Percentiles rank a stretch among this genome's conserved stretches.
Conservation (phyloP, 257 asterid genomes). For the Buddleja alternifolia region DNA sequence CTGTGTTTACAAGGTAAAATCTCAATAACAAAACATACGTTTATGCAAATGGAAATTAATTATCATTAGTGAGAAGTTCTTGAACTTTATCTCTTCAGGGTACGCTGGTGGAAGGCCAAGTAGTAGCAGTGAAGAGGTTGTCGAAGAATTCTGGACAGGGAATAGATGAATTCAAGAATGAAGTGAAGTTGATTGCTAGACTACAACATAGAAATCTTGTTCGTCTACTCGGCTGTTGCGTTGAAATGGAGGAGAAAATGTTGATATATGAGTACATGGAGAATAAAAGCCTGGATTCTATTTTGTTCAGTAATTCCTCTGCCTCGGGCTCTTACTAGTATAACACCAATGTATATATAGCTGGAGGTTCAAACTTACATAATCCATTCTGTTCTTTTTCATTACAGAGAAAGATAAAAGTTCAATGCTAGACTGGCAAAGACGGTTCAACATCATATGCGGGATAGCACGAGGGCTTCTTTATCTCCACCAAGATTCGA, state of each 20-base stretch:
- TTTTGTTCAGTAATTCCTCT: conserved; percentile 44
- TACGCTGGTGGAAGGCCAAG: conserved; percentile 44
- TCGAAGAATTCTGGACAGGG: conserved; percentile 54
- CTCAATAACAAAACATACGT: background rate
- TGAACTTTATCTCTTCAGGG: conserved; percentile 31
- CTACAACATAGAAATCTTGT: conserved; percentile 56
- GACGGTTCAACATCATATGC: conserved; percentile 49
- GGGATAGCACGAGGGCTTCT: conserved; percentile 57
- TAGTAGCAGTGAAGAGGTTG: conserved; percentile 54
- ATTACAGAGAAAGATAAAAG: conserved; percentile 41
- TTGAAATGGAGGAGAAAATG: conserved; percentile 53
- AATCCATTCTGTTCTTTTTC: background rate
- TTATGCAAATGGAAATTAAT: background rate
- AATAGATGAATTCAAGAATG: conserved; percentile 51
- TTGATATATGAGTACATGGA: conserved; percentile 55
- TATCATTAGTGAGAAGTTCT: background rate
- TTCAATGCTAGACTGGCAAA: conserved; percentile 44
- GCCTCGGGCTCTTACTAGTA: background rate
- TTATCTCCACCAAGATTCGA: conserved; percentile 59
- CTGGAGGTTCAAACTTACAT: no score
- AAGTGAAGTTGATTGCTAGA: conserved; percentile 51
- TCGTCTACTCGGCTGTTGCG: conserved; percentile 51
- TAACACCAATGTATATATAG: background rate
- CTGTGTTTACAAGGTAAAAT: conserved; percentile 70
- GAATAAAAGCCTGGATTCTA: conserved; percentile 49